Conservation (phyloP, 768 basidiomycete genomes). For the Pleurotus tuber-regium region DNA sequence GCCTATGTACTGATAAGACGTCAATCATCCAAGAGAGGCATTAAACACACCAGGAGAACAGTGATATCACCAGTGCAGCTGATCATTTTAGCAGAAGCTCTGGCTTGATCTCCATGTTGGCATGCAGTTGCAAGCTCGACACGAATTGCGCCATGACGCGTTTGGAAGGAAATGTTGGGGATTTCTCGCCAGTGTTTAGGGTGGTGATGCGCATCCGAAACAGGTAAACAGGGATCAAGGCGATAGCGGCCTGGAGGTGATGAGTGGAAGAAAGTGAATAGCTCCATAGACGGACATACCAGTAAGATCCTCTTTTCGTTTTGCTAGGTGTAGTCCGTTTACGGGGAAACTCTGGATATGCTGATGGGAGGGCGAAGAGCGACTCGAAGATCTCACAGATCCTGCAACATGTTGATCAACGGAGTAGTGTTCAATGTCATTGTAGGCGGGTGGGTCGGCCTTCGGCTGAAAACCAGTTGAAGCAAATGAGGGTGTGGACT, state of each 20-base stretch:
- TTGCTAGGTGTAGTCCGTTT: slow-evolving; percentile 30
- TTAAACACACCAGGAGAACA: slow-evolving; percentile 34
- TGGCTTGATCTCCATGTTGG: slow-evolving; percentile 24
- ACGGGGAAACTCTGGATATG: slow-evolving; percentile 18
- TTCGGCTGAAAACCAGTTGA: background rate
- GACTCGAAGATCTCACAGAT: background rate
- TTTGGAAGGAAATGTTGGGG: slow-evolving; percentile 33
- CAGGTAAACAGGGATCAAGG: slow-evolving; percentile 5
- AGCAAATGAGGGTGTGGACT: background rate
- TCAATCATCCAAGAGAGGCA: background rate
- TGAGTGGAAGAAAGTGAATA: background rate
- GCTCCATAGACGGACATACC: slow-evolving; percentile 19
- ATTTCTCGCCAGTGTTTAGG: background rate
- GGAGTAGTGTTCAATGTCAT: background rate
- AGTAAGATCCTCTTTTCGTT: slow-evolving; percentile 28
- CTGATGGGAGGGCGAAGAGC: background rate
- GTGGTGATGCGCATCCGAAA: background rate
- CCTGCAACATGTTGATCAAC: background rate
- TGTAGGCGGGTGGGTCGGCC: slow-evolving; percentile 4
- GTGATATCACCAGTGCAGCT: slow-evolving; percentile 36
- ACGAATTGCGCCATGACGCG: slow-evolving; percentile 36
- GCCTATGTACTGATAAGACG: slow-evolving; percentile 25
- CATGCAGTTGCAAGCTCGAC: slow-evolving; percentile 38
- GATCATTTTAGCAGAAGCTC: slow-evolving; percentile 35
- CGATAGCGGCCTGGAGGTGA: background rate